phyloP scores from a whole-genome alignment of 257 asterid species.

The Petrea volubilis region DNA sequence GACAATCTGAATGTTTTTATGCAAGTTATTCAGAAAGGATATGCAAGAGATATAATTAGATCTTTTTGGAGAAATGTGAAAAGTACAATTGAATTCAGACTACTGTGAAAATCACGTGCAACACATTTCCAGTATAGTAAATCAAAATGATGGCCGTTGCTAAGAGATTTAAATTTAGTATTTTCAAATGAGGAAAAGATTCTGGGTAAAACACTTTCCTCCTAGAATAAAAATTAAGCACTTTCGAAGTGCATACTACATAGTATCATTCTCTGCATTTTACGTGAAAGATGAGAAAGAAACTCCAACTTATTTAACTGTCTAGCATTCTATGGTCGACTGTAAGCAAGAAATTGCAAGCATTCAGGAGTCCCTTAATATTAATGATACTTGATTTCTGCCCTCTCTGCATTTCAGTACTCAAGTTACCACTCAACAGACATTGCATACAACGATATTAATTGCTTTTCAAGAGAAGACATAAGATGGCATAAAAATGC shows the following conservation, averaged over 20 bases:
- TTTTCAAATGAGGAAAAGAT: not conserved
- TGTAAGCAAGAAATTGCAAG: too few species aligned
- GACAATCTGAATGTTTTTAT: not conserved
- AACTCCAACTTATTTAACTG: not conserved
- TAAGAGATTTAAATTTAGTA: not conserved
- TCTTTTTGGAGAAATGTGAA: not conserved
- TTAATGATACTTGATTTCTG: too few species aligned
- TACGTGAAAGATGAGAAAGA: not conserved
- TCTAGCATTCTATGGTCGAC: too few species aligned
- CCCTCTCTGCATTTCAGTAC: too few species aligned
- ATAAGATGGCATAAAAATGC: too few species aligned
- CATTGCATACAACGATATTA: too few species aligned
- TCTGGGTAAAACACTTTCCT: not conserved
- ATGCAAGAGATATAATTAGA: not conserved
- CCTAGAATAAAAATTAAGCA: not conserved
- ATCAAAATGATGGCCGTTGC: not conserved
- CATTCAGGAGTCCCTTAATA: too few species aligned
- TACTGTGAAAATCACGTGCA: not conserved
- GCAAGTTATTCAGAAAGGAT: not conserved
- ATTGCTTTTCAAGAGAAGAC: too few species aligned
- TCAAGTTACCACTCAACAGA: too few species aligned
- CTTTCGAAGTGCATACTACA: not conserved
- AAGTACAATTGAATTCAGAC: constrained; percentile 7
- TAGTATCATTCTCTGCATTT: not conserved
- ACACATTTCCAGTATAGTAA: not conserved